Conservation (phyloP, 2,329 filamentous ascomycete species). For the Ceratocystiopsis minuta region DNA sequence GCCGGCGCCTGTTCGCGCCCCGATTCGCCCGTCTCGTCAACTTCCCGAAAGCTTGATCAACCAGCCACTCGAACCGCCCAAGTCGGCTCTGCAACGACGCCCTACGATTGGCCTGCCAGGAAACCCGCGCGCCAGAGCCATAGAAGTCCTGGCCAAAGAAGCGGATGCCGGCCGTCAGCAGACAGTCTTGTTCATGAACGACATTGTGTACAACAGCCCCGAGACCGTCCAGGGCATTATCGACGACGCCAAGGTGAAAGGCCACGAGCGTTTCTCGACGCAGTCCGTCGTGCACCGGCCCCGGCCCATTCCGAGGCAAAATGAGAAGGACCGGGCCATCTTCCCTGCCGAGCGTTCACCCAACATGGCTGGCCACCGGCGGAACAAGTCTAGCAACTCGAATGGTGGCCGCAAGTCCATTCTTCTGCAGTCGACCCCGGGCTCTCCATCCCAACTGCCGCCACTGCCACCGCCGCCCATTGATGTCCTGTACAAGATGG, state of each 20-base stretch:
- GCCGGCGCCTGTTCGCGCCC: constrained; percentile 1
- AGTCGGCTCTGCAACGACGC: constrained; percentile 25
- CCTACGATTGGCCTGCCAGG: constrained; percentile 28
- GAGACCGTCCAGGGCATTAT: constrained; percentile 30
- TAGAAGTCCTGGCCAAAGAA: constrained; percentile 15
- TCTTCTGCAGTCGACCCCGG: constrained; percentile 23
- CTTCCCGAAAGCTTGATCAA: constrained; percentile 13
- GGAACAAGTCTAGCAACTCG: constrained; percentile 32
- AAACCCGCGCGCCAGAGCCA: constrained; percentile 24
- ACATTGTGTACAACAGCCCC: constrained; percentile 37
- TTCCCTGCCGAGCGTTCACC: constrained; percentile 27
- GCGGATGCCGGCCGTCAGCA: constrained; percentile 18
- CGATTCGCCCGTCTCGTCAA: constrained; percentile 17
- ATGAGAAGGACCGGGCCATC: constrained; percentile 25
- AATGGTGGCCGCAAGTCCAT: constrained; percentile 20
- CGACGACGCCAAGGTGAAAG: constrained; percentile 19
- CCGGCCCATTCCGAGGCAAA: constrained; percentile 34
- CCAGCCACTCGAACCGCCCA: constrained; percentile 16
- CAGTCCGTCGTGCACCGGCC: constrained; percentile 34
- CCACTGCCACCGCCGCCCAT: constrained; percentile 35
- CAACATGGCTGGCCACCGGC: constrained; percentile 20
- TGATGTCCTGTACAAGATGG: constrained; percentile 15
- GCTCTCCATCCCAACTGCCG: constrained; percentile 31
- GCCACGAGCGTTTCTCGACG: constrained; percentile 8
- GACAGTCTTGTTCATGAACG: constrained; percentile 37